Percentiles rank a stretch among this genome's conserved stretches.
Evolutionary conservation across 1,139 yeast genomes (phyloP).

Genomic region (Lodderomyces elongisporus): DNA sequence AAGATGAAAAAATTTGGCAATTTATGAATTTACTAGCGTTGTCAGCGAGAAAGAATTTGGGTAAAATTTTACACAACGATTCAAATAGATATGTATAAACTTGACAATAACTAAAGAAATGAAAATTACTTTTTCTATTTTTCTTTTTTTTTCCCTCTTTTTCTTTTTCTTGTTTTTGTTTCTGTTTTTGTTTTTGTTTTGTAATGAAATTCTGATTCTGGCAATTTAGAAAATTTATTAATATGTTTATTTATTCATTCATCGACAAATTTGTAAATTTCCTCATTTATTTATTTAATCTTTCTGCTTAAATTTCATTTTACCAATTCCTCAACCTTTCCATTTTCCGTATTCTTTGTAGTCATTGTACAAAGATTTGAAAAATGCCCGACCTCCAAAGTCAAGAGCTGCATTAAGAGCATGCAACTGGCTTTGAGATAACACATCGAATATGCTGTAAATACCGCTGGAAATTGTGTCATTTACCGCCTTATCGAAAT

Average conservation of each 20-base stretch:
- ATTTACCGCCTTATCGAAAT: slow-evolving; percentile 45
- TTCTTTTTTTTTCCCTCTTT: no score
- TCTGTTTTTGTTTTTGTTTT: no score
- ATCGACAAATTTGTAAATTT: no score
- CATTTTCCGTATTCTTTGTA: slow-evolving; percentile 81
- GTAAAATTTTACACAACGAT: slow-evolving; percentile 30
- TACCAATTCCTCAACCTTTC: slow-evolving; percentile 44
- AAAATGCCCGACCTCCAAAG: slow-evolving; percentile 61
- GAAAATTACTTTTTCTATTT: no score
- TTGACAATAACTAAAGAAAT: no score
- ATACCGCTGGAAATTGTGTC: slow-evolving; percentile 54
- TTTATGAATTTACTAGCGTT: slow-evolving; percentile 21
- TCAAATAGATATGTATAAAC: slow-evolving; percentile 19
- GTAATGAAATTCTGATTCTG: no score
- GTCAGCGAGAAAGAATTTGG: slow-evolving; percentile 21
- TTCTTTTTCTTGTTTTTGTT: neutral
- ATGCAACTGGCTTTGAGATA: slow-evolving; percentile 63
- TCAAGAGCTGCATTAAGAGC: slow-evolving; percentile 70
- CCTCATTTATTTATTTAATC: no score
- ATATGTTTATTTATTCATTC: no score
- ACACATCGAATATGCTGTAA: slow-evolving; percentile 60
- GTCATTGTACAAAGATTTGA: slow-evolving; percentile 62
- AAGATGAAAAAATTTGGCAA: slow-evolving; percentile 38
- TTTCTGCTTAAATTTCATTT: no score
- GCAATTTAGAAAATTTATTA: no score